Conservation (phyloP, 176 grass and related monocot genomes). For the Bolboschoenus planiculmis region DNA sequence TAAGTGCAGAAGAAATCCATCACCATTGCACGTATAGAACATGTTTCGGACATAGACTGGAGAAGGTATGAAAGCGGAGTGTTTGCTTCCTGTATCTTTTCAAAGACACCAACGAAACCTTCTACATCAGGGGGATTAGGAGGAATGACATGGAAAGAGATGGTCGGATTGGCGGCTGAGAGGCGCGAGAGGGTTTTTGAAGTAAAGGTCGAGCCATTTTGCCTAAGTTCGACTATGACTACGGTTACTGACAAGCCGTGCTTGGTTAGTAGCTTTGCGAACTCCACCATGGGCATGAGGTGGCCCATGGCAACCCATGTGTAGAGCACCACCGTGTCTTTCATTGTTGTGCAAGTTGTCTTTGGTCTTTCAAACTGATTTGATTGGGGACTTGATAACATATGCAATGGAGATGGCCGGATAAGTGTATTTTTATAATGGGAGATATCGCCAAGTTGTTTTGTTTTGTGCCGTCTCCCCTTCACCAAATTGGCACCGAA, state of each 20-base stretch:
- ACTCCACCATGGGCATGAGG: conserved; percentile 46
- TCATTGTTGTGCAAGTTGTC: neutral
- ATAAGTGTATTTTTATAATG: neutral
- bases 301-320: conserved; percentile 49
- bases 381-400: neutral
- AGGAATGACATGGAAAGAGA: conserved; percentile 34
- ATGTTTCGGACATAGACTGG: conserved; percentile 11
- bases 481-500: neutral
- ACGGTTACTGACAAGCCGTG: conserved; percentile 21
- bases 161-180: conserved; percentile 24
- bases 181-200: conserved; percentile 24
- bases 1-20: conserved; percentile 37
- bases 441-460: neutral
- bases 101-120: neutral
- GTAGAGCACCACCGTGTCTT: conserved; percentile 49
- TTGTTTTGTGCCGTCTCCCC: neutral
- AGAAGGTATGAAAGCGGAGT: conserved; percentile 24
- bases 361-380: neutral
- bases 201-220: conserved; percentile 11
- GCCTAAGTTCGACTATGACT: conserved; percentile 31
- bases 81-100: conserved; percentile 18
- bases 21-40: conserved; percentile 30
- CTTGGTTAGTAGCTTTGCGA: conserved; percentile 40
- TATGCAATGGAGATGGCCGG: neutral
- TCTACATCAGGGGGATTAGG: neutral